A percentile compares a stretch with the other conserved stretches of the same genome.
phyloP scores from a whole-genome alignment of 2,329 filamentous ascomycete genomes.

The Stromatinia cepivora region DNA sequence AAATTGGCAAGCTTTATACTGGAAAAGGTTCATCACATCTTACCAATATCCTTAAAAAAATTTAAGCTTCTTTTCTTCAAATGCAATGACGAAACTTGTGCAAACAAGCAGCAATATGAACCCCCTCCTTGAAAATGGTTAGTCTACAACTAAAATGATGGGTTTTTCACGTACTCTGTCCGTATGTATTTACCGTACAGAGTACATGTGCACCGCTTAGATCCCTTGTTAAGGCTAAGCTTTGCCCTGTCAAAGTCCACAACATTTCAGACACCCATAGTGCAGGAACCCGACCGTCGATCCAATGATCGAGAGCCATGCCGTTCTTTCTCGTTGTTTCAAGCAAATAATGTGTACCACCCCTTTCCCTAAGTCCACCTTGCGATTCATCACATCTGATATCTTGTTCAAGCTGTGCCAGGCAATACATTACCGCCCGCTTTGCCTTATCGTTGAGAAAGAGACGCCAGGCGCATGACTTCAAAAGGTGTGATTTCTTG shows the following conservation, averaged over 20 bases:
- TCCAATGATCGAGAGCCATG: slow-evolving; percentile 23
- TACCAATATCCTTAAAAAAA: neutral
- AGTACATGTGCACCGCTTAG: neutral
- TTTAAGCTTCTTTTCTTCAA: slow-evolving; percentile 9
- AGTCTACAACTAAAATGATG: slow-evolving; percentile 10
- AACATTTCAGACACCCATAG: slow-evolving; percentile 20
- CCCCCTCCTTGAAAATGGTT: neutral
- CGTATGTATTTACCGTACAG: neutral
- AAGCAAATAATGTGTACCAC: slow-evolving; percentile 9
- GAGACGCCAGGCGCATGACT: slow-evolving; percentile 15
- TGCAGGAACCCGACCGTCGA: slow-evolving; percentile 24
- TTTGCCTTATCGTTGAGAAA: neutral
- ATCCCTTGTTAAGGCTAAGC: slow-evolving; percentile 12
- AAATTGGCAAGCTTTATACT: neutral
- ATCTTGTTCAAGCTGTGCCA: slow-evolving; percentile 9
- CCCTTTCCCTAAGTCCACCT: slow-evolving; percentile 2
- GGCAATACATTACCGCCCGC: slow-evolving; percentile 9
- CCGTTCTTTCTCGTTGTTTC: slow-evolving; percentile 23
- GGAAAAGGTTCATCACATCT: neutral
- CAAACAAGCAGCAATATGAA: slow-evolving; percentile 5
- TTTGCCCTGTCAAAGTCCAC: slow-evolving; percentile 21
- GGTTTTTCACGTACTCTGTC: neutral
- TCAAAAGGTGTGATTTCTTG: slow-evolving; percentile 3
- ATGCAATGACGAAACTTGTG: slow-evolving; percentile 17
- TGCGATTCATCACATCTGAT: slow-evolving; percentile 17